Evolutionary conservation across 345 rosid genomes (phyloP), one percentile per base, ranked within the genome.

Genomic region (Anacardium occidentale): DNA sequence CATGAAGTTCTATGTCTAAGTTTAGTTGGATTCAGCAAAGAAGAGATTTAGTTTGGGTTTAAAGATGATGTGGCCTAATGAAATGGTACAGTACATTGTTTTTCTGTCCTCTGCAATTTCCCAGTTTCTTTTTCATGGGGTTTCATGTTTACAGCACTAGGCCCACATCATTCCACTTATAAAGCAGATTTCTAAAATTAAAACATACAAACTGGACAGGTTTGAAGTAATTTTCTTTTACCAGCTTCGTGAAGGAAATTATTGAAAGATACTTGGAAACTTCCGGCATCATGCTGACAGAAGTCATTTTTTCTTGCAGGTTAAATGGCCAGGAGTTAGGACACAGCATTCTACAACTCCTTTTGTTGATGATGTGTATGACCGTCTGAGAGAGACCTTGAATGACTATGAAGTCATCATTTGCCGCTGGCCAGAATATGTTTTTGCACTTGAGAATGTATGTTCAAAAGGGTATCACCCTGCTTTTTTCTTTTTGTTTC

Each of bases 261-360:
- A 29, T 17, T 71, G 74, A 50, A 71, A 58, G 51, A 15, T 61
- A 59, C 67, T 71, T 61, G 26, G 21, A 61, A 66, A 61, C 14
- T 32, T 29, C 21, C 24, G 29, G 20, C 74, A 61, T 34, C 55
- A 20, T 5, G 42, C 58, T 68, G 47, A 22, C 18, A 51, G 17
- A 54, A 40, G 40, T 52, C 42, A 51, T 75, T 67, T 70, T 15
- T 73, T 34, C 62, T 74, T 85, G 78, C 92, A 95, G 99, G 91
- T 95, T 58, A 95, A 92, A 78, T 91, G 99, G 99, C 83, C 86
- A 17, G 99, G 99, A 54, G 97, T 95, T 70, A 82, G 87, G 82
- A 95, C 99, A 8, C 94, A 92, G 67, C 94, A 92, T 79, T 88
- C 93, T 62, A 95, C 99, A 40, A 95, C 99, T 69, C 98, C 99